phyloP scores from a whole-genome alignment of 345 rosid species.

The Citrus medica region DNA sequence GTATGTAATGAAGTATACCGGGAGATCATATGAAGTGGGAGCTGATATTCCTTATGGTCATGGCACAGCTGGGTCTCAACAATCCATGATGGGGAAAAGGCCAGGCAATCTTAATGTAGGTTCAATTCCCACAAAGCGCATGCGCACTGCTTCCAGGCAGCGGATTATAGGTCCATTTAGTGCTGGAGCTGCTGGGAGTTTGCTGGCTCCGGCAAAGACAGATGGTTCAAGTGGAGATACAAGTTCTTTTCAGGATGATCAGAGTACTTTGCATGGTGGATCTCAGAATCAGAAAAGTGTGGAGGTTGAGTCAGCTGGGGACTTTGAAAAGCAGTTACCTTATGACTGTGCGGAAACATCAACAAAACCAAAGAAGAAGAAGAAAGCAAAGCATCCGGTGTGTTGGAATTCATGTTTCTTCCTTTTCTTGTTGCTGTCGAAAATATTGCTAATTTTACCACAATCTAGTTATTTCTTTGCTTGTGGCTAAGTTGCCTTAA shows the following conservation, averaged over 20 bases:
- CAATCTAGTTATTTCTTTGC: slow-evolving; percentile 6
- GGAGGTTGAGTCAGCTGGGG: slow-evolving; percentile 79
- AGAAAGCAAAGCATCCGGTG: slow-evolving; percentile 67
- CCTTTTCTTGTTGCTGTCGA: slow-evolving; percentile 5
- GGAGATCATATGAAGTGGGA: slow-evolving; percentile 61
- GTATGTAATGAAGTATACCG: slow-evolving; percentile 41
- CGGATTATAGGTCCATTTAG: slow-evolving; percentile 64
- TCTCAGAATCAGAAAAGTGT: slow-evolving; percentile 62
- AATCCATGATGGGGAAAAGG: slow-evolving; percentile 59
- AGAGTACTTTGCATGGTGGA: slow-evolving; percentile 76
- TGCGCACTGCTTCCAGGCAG: slow-evolving; percentile 86
- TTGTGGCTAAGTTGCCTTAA: slow-evolving; percentile 15
- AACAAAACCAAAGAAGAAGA: slow-evolving; percentile 86
- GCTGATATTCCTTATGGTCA: slow-evolving; percentile 56
- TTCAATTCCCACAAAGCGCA: slow-evolving; percentile 82
- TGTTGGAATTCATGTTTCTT: slow-evolving; percentile 21
- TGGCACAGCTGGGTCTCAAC: slow-evolving; percentile 45
- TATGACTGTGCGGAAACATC: slow-evolving; percentile 79
- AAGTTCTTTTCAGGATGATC: slow-evolving; percentile 92
- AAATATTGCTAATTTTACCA: slow-evolving; percentile 1
- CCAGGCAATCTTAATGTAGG: slow-evolving; percentile 59
- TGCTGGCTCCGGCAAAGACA: slow-evolving; percentile 54
- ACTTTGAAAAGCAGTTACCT: slow-evolving; percentile 63
- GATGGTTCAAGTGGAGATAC: slow-evolving; percentile 99
- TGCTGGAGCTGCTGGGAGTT: slow-evolving; percentile 48